Evolutionary conservation across 257 asterid species (phyloP).

Genomic region (Solanum phureja): DNA sequence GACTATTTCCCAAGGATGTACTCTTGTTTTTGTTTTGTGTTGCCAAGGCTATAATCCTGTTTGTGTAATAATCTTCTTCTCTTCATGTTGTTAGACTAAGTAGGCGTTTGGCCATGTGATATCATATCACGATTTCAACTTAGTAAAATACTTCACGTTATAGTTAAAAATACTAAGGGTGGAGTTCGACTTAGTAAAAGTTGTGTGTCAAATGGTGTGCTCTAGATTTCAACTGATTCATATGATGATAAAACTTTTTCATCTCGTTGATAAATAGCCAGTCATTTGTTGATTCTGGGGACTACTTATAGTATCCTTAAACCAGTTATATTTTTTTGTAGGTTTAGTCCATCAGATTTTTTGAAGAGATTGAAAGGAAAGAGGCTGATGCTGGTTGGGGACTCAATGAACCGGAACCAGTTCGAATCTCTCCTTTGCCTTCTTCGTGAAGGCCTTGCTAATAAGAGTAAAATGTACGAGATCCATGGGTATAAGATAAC

Average conservation of each 20-base stretch:
- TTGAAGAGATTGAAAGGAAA: slow-evolving; percentile 80
- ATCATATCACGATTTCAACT: too few relatives aligned
- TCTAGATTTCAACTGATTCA: not conserved
- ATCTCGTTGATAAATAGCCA: not conserved
- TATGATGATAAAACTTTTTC: not conserved
- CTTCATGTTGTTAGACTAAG: not conserved
- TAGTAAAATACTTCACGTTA: too few relatives aligned
- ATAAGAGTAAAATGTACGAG: slow-evolving; percentile 88
- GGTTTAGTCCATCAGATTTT: slow-evolving; percentile 84
- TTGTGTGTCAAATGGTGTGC: not conserved
- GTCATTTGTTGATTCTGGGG: not conserved
- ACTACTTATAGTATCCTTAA: not conserved
- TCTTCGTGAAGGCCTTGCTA: slow-evolving; percentile 55
- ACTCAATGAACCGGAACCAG: slow-evolving; percentile 97
- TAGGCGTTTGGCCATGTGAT: too few relatives aligned
- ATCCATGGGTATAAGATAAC: slow-evolving; percentile 76
- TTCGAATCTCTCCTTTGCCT: slow-evolving; percentile 92
- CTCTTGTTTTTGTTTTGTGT: not conserved
- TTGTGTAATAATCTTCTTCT: not conserved
- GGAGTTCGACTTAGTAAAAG: not conserved
- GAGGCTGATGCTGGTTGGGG: slow-evolving; percentile 90
- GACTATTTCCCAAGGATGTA: not conserved
- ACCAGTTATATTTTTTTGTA: slow-evolving; percentile 14
- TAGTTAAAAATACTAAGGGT: not conserved
- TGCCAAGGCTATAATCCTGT: not conserved